phyloP scores from a whole-genome alignment of 1,284 basidiomycete species.

The Tilletia walkeri region DNA sequence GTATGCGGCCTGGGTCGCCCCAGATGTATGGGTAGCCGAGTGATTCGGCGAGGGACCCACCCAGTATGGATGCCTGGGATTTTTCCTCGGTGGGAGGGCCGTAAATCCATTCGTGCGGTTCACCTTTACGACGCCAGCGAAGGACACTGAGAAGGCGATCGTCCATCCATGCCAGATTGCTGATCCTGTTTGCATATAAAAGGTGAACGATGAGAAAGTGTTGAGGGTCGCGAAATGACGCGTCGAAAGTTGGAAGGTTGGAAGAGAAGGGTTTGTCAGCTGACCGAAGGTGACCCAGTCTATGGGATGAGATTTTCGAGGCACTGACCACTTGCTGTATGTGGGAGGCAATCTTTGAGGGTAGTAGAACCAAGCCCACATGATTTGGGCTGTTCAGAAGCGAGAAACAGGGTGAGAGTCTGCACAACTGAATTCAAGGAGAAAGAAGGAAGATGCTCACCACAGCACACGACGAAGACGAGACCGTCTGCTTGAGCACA shows the following conservation, averaged over 20 bases:
- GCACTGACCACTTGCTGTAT: slow-evolving; percentile 51
- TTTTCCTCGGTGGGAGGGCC: slow-evolving; percentile 23
- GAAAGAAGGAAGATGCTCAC: slow-evolving; percentile 5
- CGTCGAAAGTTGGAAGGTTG: no score
- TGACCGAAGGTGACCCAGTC: no score
- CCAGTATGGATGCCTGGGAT: no score
- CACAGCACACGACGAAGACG: slow-evolving; percentile 45
- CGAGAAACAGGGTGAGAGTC: background rate
- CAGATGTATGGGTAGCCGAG: slow-evolving; percentile 43
- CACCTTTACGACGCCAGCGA: slow-evolving; percentile 39
- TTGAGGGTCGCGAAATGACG: no score
- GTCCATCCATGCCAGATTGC: slow-evolving; percentile 55
- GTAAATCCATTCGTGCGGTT: slow-evolving; percentile 50
- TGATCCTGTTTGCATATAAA: slow-evolving; percentile 27
- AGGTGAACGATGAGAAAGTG: background rate
- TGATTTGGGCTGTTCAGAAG: slow-evolving; percentile 36
- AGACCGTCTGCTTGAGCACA: slow-evolving; percentile 41
- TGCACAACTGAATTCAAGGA: background rate
- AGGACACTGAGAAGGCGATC: slow-evolving; percentile 50
- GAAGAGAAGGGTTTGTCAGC: no score
- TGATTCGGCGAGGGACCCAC: slow-evolving; percentile 31
- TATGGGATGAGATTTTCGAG: no score
- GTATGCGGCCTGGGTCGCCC: slow-evolving; percentile 40
- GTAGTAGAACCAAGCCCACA: slow-evolving; percentile 54
- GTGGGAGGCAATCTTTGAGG: slow-evolving; percentile 49